Evolutionary conservation across 345 rosid species (phyloP).

Genomic region (Combretum micranthum): DNA sequence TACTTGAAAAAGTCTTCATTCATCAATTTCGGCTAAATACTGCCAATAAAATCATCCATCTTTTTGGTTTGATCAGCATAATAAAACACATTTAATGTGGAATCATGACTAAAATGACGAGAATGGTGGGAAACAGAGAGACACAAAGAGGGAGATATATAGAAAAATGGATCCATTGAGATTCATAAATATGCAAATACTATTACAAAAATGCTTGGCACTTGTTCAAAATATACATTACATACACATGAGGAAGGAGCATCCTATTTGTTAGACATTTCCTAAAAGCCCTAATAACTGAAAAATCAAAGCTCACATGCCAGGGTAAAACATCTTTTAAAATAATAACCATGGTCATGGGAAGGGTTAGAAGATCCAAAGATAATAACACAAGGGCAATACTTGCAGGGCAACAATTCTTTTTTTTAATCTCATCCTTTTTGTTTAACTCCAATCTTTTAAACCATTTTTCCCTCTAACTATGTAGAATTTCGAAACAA

Average conservation of each 20-base stretch:
- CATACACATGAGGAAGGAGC: conserved; percentile 14
- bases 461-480: not conserved
- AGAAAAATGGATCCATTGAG: conserved; percentile 4
- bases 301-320: conserved; percentile 13
- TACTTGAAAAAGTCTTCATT: not conserved
- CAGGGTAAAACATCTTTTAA: not conserved
- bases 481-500: too few relatives aligned
- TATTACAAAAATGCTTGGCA: conserved; percentile 31
- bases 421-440: not conserved
- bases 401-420: too few relatives aligned
- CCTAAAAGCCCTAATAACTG: conserved; percentile 7
- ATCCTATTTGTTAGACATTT: conserved; percentile 22
- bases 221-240: conserved; percentile 32
- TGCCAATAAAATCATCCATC: too few relatives aligned
- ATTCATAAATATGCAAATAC: conserved; percentile 12
- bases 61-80: too few relatives aligned
- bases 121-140: not conserved
- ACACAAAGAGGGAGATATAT: not conserved
- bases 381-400: too few relatives aligned
- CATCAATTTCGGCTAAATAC: too few relatives aligned
- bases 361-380: too few relatives aligned
- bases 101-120: too few relatives aligned
- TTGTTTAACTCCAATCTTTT: not conserved
- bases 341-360: not conserved
- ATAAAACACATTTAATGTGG: too few relatives aligned